phyloP scores from a whole-genome alignment of 2,329 filamentous ascomycete genomes.

The Aureobasidium sp. region DNA sequence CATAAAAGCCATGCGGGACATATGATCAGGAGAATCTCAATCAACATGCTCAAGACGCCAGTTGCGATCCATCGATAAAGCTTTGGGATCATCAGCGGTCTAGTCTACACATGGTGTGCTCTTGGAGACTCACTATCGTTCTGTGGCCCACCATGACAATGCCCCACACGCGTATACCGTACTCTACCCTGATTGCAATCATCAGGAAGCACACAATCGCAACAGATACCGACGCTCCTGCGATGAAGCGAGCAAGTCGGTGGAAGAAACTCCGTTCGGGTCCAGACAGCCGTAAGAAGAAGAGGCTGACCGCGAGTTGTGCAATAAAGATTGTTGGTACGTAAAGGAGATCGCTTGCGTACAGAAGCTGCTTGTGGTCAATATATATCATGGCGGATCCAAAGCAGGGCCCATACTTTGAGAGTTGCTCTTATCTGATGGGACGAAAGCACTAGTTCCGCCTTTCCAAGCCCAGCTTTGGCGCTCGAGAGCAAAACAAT shows the following conservation, averaged over 20 bases:
- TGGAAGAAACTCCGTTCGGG: slow-evolving; percentile 3
- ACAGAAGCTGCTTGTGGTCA: background rate
- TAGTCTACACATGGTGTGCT: background rate
- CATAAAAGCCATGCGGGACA: slow-evolving; percentile 5
- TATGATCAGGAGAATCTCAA: slow-evolving; percentile 1
- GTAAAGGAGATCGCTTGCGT: slow-evolving; percentile 1
- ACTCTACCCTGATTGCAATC: background rate
- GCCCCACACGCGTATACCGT: background rate
- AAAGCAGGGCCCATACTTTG: background rate
- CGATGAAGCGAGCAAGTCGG: background rate
- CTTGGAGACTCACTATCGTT: background rate
- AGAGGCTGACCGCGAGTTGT: slow-evolving; percentile 3
- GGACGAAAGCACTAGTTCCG: background rate
- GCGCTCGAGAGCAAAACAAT: background rate
- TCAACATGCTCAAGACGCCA: background rate
- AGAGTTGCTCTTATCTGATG: background rate
- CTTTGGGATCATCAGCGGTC: background rate
- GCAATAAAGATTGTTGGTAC: background rate
- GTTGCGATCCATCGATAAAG: slow-evolving; percentile 6
- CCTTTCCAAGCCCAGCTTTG: background rate
- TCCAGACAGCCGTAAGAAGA: background rate
- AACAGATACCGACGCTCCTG: background rate
- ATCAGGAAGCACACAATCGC: background rate
- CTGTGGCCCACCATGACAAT: background rate
- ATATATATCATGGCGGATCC: background rate